phyloP scores from a whole-genome alignment of 352 stramenopile genomes.

The Phytophthora melonis region DNA sequence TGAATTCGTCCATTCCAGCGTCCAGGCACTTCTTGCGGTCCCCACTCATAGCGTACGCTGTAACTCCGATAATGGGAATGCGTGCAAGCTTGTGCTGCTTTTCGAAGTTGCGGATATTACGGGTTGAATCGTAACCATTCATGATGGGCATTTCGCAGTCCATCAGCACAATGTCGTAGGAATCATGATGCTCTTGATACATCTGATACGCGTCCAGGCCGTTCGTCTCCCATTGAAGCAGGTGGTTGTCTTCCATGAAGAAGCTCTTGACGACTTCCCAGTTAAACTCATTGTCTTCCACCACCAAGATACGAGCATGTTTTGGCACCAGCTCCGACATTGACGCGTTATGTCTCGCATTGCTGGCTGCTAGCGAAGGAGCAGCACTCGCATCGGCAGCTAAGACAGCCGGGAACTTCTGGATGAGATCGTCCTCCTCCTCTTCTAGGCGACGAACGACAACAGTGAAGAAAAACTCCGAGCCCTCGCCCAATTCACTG shows the following conservation, averaged over 20 bases:
- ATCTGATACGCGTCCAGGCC: conserved; percentile 72
- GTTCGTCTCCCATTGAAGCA: conserved; percentile 87
- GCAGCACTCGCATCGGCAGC: conserved; percentile 25
- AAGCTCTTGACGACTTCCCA: conserved; percentile 92
- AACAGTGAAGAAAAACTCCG: conserved; percentile 78
- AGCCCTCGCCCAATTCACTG: conserved; percentile 68
- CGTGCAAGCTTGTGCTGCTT: conserved; percentile 67
- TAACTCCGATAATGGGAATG: conserved; percentile 87
- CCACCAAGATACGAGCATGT: conserved; percentile 80
- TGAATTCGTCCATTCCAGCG: conserved; percentile 88
- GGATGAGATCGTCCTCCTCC: conserved; percentile 54
- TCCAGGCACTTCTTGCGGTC: conserved; percentile 87
- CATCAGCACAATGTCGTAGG: conserved; percentile 86
- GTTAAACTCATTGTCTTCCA: conserved; percentile 93
- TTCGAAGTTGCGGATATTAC: conserved; percentile 79
- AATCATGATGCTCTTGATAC: conserved; percentile 80
- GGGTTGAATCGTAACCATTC: conserved; percentile 82
- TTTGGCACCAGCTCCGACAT: conserved; percentile 58
- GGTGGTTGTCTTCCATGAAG: conserved; percentile 81
- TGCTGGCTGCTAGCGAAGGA: conserved; percentile 25
- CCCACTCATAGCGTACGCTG: conserved; percentile 86
- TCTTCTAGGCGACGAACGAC: conserved; percentile 61
- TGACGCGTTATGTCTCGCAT: conserved; percentile 30
- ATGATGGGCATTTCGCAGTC: conserved; percentile 92
- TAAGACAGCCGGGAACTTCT: conserved; percentile 57